These are phyloP conservation scores for Dryas integrifolia DNA, from an alignment of 331 rosid species.

Conservation along the genomic window DNA sequence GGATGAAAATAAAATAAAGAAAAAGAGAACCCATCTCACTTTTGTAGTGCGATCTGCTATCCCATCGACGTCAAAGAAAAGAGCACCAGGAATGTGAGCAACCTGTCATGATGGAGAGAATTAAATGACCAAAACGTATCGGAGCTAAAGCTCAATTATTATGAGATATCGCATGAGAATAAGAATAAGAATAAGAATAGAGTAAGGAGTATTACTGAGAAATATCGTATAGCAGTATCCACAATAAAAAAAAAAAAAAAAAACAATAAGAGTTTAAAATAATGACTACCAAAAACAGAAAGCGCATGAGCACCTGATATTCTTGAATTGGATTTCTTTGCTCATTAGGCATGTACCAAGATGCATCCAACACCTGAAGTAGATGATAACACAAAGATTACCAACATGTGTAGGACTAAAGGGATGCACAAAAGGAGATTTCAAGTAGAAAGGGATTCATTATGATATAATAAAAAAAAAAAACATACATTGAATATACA, in stretches of 20 bases:
- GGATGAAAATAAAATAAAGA: neutral
- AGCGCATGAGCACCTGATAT: constrained; percentile 61
- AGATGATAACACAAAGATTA: constrained; percentile 7
- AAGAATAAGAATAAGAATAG: neutral
- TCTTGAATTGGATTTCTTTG: constrained; percentile 95
- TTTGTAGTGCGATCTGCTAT: constrained; percentile 72
- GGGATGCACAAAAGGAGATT: neutral
- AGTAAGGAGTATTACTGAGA: constrained; percentile 10
- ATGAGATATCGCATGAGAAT: neutral
- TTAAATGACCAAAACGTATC: constrained; percentile 15
- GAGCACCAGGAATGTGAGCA: constrained; percentile 98
- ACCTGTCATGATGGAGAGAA: constrained; percentile 50
- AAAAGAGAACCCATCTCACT: constrained; percentile 43
- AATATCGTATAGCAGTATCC: constrained; percentile 5
- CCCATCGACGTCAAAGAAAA: constrained; percentile 96
- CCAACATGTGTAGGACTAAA: constrained; percentile 12
- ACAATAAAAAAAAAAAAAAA: neutral
- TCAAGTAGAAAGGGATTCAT: neutral
- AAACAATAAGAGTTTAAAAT: neutral
- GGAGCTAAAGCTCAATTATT: constrained; percentile 7
- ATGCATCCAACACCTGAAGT: constrained; percentile 85
- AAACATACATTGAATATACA: neutral
- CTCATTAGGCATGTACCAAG: constrained; percentile 99
- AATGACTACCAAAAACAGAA: neutral
- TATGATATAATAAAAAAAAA: neutral